phyloP scores from a whole-genome alignment of 2,329 filamentous ascomycete genomes.

The Colletotrichum gigasporum region DNA sequence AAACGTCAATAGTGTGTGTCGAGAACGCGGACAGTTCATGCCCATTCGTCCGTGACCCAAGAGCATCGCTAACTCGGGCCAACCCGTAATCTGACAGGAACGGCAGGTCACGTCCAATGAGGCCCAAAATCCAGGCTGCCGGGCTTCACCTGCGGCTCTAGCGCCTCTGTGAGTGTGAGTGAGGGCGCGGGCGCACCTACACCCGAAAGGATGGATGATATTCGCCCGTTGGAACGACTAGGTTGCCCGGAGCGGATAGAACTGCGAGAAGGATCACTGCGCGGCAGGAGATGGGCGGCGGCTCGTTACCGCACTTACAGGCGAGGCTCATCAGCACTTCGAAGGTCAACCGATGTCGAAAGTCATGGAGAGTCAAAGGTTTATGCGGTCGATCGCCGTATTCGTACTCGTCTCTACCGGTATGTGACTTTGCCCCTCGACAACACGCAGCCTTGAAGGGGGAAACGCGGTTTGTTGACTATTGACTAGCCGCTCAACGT shows the following conservation, averaged over 20 bases:
- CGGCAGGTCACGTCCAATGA: neutral
- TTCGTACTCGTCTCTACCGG: neutral
- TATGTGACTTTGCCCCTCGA: neutral
- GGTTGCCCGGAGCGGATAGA: neutral
- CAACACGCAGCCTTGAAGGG: neutral
- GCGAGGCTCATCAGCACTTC: neutral
- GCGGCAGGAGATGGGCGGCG: neutral
- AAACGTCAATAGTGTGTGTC: neutral
- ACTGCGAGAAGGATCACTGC: neutral
- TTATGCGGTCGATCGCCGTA: neutral
- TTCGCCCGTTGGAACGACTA: neutral
- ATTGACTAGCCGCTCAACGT: too few relatives aligned
- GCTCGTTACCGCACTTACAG: neutral
- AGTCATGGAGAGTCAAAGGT: neutral
- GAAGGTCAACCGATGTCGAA: neutral
- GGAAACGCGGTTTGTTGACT: neutral
- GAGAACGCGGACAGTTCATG: neutral
- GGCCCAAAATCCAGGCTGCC: neutral
- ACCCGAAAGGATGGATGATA: neutral
- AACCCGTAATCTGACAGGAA: constrained; percentile 1
- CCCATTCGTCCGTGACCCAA: neutral
- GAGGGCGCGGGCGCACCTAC: neutral
- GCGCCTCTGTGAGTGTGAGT: neutral
- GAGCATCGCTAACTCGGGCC: constrained; percentile 7
- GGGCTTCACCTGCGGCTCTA: neutral